Base-by-base conservation (phyloP, 2,329 filamentous ascomycete genomes). In the Dryadomyces quercus-mongolicae region DNA sequence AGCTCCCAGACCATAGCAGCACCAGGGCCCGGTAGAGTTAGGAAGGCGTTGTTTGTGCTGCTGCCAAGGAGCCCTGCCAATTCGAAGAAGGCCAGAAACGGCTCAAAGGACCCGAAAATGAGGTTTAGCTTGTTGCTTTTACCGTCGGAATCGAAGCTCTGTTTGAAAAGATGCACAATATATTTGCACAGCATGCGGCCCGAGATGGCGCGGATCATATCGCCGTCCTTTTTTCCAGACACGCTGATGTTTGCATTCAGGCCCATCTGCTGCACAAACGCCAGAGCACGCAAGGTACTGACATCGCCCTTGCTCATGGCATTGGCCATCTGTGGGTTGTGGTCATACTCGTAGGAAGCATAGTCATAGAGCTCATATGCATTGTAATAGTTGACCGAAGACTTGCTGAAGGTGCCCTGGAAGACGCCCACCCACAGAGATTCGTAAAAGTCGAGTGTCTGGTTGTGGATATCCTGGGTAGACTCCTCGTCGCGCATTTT, bases 1-100 rank as follows among this genome's bases (percentile, higher is more conserved):
- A 83, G 66, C 69, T 95, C 90, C 64, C 93, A 90, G 0, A 79
- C 72, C 76, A 95, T 84, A 44, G 80, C 77, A 1, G 82, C 84
- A 0, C 88, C 89, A 42, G 89, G 88, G 59, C 84, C 76, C 0
- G 86, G 82, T 15, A 81, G 59, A 59, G 64, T 36, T 56, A 63
- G 48, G 64, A 71, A 75, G 0, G 82, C 65, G 4, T 76, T 72
- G n/a, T 69, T 74, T 63, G 82, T 81, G 52, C 80, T 65, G 0
- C 66, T 62, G 50, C 71, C 72, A 5, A 70, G 70, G 8, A 82
- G 70, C 0, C 68, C 66, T 0, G 74, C 65, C 2, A 82, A 66
- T 1, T 71, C 66, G 59, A 79, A 77, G 60, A 82, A 81, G 18
- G 76, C 69, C 18, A 82, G 55, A 55, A 83, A 71, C 2, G 79